Base-by-base conservation (phyloP, 2,329 filamentous ascomycete species). In the Xylariaceae sp. region DNA sequence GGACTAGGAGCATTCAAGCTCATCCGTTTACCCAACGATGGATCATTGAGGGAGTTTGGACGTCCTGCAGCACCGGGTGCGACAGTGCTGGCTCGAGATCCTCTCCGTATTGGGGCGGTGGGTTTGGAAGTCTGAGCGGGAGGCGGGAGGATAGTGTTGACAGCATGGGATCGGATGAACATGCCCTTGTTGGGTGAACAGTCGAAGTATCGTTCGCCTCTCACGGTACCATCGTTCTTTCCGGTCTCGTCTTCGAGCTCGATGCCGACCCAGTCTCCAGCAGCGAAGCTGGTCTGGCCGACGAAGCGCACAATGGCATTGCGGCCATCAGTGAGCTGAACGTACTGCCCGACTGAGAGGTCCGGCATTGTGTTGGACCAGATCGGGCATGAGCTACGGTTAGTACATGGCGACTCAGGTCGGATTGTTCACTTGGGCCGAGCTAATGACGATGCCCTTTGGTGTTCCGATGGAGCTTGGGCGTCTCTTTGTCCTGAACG, bases 161-260 rank as follows among this genome's bases (percentile, higher is more conserved):
- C 77, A 52, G 86, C 86, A 48, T 81, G 74, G 31, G 90, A 86
- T 57, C 89, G 83, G 50, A 97, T 82, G 65, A 99, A 97, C 83
- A 99, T 94, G 66, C 85, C 85, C 58, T 77, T 77, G 39, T 77
- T 90, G 83, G 81, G 86, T 71, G 67, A 80, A 72, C 93, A 97
- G 45, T 92, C 84, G 63, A 96, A 97, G 69, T 97, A 97, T 17
- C 90, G 79, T 66, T 90, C 82, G 56, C 90, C 92, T 69, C 93
- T 83, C 43, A 97, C 90, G 50, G 88, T 87, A 59, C 93, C 93
- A 78, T 97, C 90, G 64, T 97, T 97, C 76, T 97, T 97, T 31
- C 94, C 93, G 17, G 81, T 83, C 48, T 86, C 77, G 43, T 90
- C 87, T 47, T 90, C 84, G 51, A 97, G 82, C 75, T 96, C 92